phyloP scores from a whole-genome alignment of 345 rosid genomes.

The Syzygium grande region DNA sequence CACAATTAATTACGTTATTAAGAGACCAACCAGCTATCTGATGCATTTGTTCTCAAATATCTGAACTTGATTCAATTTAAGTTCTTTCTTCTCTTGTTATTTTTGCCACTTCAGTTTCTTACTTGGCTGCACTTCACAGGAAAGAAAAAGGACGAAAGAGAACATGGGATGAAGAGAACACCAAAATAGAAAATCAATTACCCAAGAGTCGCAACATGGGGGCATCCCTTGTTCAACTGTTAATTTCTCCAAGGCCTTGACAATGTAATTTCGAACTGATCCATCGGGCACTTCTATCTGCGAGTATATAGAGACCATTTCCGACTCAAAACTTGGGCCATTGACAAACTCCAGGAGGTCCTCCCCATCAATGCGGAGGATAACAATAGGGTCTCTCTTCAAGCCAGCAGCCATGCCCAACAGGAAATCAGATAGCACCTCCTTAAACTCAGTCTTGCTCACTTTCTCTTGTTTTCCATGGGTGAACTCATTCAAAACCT shows the following conservation, averaged over 20 bases:
- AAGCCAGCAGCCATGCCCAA: slow-evolving; percentile 96
- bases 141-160: neutral
- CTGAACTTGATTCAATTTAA: neutral
- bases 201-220: slow-evolving; percentile 83
- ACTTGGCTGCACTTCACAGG: neutral
- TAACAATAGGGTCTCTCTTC: slow-evolving; percentile 90
- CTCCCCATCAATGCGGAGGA: slow-evolving; percentile 94
- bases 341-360: slow-evolving; percentile 78
- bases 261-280: slow-evolving; percentile 34
- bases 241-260: slow-evolving; percentile 57
- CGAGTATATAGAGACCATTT: slow-evolving; percentile 50
- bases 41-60: neutral
- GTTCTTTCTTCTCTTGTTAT: neutral
- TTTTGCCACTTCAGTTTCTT: neutral
- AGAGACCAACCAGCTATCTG: neutral
- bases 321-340: slow-evolving; percentile 57
- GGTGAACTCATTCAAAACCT: slow-evolving; percentile 89
- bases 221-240: slow-evolving; percentile 95
- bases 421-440: slow-evolving; percentile 78
- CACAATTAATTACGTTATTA: neutral
- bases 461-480: slow-evolving; percentile 76
- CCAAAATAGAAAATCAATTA: slow-evolving; percentile 6
- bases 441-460: slow-evolving; percentile 77
- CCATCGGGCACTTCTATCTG: slow-evolving; percentile 29
- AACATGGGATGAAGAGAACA: neutral